These are phyloP conservation scores for Herpetomonas muscarum DNA, from an alignment of 208 protist genomes.

Conservation along the genomic window DNA sequence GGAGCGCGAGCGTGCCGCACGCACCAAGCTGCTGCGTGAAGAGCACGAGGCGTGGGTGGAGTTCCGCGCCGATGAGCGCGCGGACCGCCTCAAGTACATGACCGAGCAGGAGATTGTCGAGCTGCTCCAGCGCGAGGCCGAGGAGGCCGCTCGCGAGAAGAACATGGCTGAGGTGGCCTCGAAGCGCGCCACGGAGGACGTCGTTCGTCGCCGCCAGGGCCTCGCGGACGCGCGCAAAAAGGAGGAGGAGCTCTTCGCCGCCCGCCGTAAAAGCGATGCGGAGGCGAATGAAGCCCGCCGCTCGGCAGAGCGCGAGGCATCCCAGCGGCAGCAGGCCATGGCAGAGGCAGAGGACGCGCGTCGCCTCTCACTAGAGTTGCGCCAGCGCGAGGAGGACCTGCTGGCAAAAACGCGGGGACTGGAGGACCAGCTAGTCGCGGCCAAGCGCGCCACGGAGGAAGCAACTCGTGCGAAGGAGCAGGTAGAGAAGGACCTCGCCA, in stretches of 20 bases:
- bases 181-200: constrained; percentile 32
- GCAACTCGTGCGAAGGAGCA: constrained; percentile 19
- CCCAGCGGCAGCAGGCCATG: constrained; percentile 20
- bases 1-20: constrained; percentile 66
- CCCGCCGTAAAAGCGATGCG: constrained; percentile 19
- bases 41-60: constrained; percentile 73
- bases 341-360: constrained; percentile 16
- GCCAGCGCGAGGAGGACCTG: constrained; percentile 25
- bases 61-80: constrained; percentile 58
- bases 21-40: constrained; percentile 58
- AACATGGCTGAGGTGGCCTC: constrained; percentile 30
- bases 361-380: constrained; percentile 13
- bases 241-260: constrained; percentile 23
- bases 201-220: constrained; percentile 25
- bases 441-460: constrained; percentile 22
- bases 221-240: constrained; percentile 15
- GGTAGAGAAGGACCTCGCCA: constrained; percentile 32
- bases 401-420: constrained; percentile 22
- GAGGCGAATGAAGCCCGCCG: constrained; percentile 13
- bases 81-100: constrained; percentile 71
- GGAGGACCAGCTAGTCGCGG: constrained; percentile 26
- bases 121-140: constrained; percentile 59
- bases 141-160: constrained; percentile 36
- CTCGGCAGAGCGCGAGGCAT: constrained; percentile 17
- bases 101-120: constrained; percentile 63